Conservation (phyloP, 192 early-diverging fungal genomes). For the Pecoramyces ruminantium region DNA sequence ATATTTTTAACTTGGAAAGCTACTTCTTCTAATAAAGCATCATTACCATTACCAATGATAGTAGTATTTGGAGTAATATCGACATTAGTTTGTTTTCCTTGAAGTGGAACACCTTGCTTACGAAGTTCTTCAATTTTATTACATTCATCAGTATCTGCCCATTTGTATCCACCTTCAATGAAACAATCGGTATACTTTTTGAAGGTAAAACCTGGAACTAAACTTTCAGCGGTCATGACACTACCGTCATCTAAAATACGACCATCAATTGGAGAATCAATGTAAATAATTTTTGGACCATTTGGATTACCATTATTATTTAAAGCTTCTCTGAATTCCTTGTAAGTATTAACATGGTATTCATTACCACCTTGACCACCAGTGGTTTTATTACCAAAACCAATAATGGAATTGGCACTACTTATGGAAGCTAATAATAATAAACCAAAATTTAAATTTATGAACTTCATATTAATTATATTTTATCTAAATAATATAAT, state of each 20-base stretch:
- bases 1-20: background rate
- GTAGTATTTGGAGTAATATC: background rate
- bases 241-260: background rate
- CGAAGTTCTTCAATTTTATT: background rate
- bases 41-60: background rate
- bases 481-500: no score
- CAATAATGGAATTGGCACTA: background rate
- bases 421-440: background rate
- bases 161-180: background rate
- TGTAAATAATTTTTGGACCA: background rate
- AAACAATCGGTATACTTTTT: background rate
- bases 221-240: background rate
- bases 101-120: background rate
- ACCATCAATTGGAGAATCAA: background rate
- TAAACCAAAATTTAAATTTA: background rate
- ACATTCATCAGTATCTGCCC: background rate
- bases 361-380: background rate
- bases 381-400: background rate
- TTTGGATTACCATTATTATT: background rate
- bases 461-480: background rate
- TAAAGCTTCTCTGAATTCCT: background rate
- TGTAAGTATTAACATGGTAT: background rate
- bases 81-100: background rate
- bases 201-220: background rate
- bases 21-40: background rate